Conservation (phyloP, 2,329 filamentous ascomycete species). For the Cercospora zeina region DNA sequence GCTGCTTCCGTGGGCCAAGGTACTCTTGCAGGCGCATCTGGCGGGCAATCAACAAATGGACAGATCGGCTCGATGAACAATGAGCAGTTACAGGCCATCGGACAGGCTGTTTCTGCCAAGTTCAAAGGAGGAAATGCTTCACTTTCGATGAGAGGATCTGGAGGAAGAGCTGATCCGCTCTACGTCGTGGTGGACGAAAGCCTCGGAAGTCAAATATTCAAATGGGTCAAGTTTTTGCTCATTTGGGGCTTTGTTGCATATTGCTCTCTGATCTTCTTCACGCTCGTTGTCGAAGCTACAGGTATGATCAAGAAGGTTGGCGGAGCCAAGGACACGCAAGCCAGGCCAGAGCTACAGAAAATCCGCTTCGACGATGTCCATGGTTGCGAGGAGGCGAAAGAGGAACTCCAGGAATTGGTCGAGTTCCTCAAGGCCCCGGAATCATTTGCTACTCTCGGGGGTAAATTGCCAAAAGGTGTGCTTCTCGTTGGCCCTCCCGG, state of each 20-base stretch:
- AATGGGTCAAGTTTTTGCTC: constrained; percentile 84
- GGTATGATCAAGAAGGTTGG: constrained; percentile 77
- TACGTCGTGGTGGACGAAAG: constrained; percentile 96
- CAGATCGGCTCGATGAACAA: constrained; percentile 51
- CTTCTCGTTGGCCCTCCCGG: constrained; percentile 92
- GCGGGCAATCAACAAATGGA: constrained; percentile 40
- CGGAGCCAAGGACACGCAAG: constrained; percentile 72
- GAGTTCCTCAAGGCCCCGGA: constrained; percentile 94
- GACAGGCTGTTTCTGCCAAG: constrained; percentile 76
- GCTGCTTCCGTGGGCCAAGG: constrained; percentile 45
- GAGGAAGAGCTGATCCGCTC: constrained; percentile 77
- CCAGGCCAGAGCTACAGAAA: constrained; percentile 88
- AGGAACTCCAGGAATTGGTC: constrained; percentile 93
- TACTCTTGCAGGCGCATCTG: constrained; percentile 24
- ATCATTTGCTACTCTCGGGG: constrained; percentile 88
- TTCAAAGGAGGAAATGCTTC: constrained; percentile 67
- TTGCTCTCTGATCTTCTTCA: constrained; percentile 73
- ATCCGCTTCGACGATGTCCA: constrained; percentile 92
- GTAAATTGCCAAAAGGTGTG: constrained; percentile 95
- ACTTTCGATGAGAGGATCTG: constrained; percentile 59
- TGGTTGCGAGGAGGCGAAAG: constrained; percentile 96
- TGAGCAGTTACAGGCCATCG: constrained; percentile 73
- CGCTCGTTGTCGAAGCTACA: constrained; percentile 78
- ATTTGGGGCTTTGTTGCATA: constrained; percentile 79
- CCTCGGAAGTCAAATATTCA: constrained; percentile 74